A percentile compares a stretch with the other conserved stretches of the same genome.
These are phyloP conservation scores for Ophiostoma sp. DNA, from an alignment of 2,329 filamentous ascomycete genomes.

Conservation along the genomic window DNA sequence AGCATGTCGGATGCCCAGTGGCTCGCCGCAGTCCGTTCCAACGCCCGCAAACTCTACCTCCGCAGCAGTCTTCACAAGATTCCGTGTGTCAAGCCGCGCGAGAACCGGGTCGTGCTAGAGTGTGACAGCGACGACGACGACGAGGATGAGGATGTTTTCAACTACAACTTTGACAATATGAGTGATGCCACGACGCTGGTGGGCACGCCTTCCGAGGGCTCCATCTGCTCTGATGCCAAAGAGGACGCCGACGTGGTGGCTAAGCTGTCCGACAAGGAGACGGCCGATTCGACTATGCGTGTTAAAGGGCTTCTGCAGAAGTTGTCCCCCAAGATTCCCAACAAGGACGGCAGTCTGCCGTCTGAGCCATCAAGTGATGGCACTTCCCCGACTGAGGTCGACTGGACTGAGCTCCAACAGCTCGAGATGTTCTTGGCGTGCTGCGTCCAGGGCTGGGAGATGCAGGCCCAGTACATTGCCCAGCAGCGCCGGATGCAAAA, in stretches of 20 bases:
- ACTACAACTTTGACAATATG: background rate
- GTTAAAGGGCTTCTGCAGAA: background rate
- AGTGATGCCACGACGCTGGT: background rate
- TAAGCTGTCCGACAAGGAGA: constrained; percentile 6
- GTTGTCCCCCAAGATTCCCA: background rate
- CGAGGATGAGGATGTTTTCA: background rate
- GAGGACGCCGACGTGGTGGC: background rate
- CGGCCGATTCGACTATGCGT: background rate
- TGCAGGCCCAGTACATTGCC: background rate
- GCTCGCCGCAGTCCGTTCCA: background rate
- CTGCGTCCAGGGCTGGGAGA: constrained; percentile 22
- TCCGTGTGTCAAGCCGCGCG: background rate
- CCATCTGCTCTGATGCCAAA: background rate
- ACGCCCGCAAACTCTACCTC: background rate
- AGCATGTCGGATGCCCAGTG: constrained; percentile 1
- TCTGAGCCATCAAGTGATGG: background rate
- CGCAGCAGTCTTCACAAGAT: background rate
- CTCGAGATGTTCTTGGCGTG: constrained; percentile 10
- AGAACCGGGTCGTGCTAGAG: background rate
- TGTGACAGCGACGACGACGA: background rate
- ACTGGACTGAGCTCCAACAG: constrained; percentile 17
- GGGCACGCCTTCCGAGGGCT: background rate
- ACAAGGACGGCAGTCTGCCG: background rate
- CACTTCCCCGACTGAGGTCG: background rate
- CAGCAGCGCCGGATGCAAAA: background rate